These are phyloP conservation scores for Neurospora intermedia DNA, from an alignment of 495 filamentous ascomycete genomes.

Conservation along the genomic window DNA sequence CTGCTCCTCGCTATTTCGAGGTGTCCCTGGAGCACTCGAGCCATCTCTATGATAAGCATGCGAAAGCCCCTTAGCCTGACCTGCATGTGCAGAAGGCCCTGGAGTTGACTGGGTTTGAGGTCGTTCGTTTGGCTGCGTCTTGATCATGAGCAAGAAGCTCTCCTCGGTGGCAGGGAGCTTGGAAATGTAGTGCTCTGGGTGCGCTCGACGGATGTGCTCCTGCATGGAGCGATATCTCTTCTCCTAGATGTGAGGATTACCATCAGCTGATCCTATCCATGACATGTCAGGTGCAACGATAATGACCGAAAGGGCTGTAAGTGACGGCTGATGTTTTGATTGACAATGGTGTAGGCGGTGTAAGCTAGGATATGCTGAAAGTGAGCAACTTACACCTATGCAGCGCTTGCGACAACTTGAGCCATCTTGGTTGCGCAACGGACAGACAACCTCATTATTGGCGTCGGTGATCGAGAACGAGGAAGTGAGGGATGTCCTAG, in stretches of 20 bases:
- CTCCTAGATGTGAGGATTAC: conserved; percentile 47
- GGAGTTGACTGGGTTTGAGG: conserved; percentile 32
- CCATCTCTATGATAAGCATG: conserved; percentile 50
- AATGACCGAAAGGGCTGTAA: background rate
- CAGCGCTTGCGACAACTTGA: conserved; percentile 97
- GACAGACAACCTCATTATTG: conserved; percentile 94
- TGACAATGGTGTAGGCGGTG: background rate
- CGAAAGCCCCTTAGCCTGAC: conserved; percentile 26
- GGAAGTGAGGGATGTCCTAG: conserved; percentile 72
- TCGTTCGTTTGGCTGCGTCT: conserved; percentile 72
- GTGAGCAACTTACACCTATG: conserved; percentile 70
- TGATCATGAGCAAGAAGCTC: conserved; percentile 94
- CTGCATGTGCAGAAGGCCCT: conserved; percentile 15
- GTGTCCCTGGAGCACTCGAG: conserved; percentile 60
- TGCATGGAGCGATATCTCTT: conserved; percentile 99
- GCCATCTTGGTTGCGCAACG: conserved; percentile 89
- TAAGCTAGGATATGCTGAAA: conserved; percentile 11
- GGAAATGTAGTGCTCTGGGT: conserved; percentile 94
- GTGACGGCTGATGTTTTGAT: background rate
- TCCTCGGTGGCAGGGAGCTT: conserved; percentile 98
- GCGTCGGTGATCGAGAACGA: conserved; percentile 88
- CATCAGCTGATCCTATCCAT: conserved; percentile 5
- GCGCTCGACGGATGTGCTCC: conserved; percentile 95
- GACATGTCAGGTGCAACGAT: background rate
- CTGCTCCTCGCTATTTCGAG: conserved; percentile 65